A percentile compares a stretch with the other conserved stretches of the same genome.
Evolutionary conservation across 257 asterid species (phyloP).

Genomic region (Penstemon newberryi): DNA sequence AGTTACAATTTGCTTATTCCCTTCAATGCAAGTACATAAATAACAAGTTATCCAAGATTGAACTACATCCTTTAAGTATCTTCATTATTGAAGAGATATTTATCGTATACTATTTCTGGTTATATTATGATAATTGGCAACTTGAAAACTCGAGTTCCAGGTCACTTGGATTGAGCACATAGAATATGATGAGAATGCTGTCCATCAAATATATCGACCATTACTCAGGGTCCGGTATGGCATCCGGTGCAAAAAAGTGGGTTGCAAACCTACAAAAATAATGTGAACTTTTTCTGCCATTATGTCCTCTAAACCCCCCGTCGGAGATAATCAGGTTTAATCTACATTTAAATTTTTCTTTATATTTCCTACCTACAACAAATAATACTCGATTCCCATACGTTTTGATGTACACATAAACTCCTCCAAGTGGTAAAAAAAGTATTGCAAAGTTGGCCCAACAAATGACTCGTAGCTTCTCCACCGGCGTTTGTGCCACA

Average conservation of each 20-base stretch:
- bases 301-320: constrained; percentile 45
- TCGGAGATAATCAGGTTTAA: constrained; percentile 57
- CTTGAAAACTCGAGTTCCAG: constrained; percentile 38
- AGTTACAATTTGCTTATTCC: no score
- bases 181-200: no score
- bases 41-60: no score
- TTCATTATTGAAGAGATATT: no score
- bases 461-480: constrained; percentile 71
- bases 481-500: constrained; percentile 65
- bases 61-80: no score
- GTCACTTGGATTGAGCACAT: constrained; percentile 56
- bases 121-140: background rate
- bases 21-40: no score
- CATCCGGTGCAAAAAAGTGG: constrained; percentile 86
- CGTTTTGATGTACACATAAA: no score
- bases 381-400: background rate
- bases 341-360: background rate
- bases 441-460: constrained; percentile 69
- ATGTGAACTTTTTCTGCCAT: constrained; percentile 52
- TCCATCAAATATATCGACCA: no score
- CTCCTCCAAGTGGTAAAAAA: constrained; percentile 38
- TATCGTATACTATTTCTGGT: background rate
- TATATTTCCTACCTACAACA: background rate
- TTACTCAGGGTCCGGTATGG: constrained; percentile 20
- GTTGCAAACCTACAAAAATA: constrained; percentile 62